Conservation (phyloP, 1,284 basidiomycete species). For the Irpex sp. region DNA sequence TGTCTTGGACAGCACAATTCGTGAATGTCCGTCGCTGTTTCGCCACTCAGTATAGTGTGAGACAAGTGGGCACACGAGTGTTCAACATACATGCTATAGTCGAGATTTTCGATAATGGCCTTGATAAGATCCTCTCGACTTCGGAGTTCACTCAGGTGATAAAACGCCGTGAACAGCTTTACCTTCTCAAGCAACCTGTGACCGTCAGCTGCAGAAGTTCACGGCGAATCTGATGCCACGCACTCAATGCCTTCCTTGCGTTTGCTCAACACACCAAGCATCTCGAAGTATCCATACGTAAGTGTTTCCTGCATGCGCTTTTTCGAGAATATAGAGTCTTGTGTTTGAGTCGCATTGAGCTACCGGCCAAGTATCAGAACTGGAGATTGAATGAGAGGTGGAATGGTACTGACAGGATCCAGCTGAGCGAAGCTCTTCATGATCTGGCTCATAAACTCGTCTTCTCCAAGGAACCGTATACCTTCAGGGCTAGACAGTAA, state of each 20-base stretch:
- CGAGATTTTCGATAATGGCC: slow-evolving; percentile 88
- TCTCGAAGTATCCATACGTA: slow-evolving; percentile 92
- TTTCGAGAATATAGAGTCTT: slow-evolving; percentile 86
- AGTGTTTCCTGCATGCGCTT: slow-evolving; percentile 81
- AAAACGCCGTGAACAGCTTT: slow-evolving; percentile 93
- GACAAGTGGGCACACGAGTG: slow-evolving; percentile 5
- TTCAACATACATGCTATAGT: slow-evolving; percentile 78
- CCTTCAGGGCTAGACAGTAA: slow-evolving; percentile 86
- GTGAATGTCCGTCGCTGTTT: slow-evolving; percentile 86
- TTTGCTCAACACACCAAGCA: slow-evolving; percentile 90
- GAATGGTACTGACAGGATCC: slow-evolving; percentile 67
- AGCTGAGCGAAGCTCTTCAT: slow-evolving; percentile 88
- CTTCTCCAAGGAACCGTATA: slow-evolving; percentile 80
- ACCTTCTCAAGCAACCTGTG: slow-evolving; percentile 84
- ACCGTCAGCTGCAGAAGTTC: background rate
- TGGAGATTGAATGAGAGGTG: background rate
- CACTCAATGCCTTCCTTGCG: slow-evolving; percentile 87
- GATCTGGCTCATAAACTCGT: slow-evolving; percentile 84
- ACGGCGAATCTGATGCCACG: slow-evolving; percentile 26
- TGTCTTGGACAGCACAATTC: slow-evolving; percentile 90
- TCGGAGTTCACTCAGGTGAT: slow-evolving; percentile 87
- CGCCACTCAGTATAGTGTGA: background rate
- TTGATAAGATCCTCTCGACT: slow-evolving; percentile 91
- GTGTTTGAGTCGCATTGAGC: slow-evolving; percentile 65
- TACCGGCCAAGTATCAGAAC: slow-evolving; percentile 23